phyloP scores from a whole-genome alignment of 2,329 filamentous ascomycete genomes.

The Curvularia hawaiiensis region DNA sequence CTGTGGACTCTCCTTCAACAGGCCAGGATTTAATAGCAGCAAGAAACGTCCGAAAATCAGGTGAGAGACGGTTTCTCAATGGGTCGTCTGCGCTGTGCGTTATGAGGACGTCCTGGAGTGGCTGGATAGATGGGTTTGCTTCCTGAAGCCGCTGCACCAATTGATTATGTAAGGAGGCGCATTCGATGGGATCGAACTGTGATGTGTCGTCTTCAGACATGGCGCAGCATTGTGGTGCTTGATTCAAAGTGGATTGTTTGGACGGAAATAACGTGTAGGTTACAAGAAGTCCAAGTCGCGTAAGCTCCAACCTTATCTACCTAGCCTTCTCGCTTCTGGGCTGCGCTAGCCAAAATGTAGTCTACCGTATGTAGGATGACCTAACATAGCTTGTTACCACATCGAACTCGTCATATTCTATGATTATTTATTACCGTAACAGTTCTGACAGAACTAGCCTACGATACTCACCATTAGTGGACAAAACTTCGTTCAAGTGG shows the following conservation, averaged over 20 bases:
- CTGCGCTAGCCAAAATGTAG: no score
- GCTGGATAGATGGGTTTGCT: constrained; percentile 9
- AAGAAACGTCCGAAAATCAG: constrained; percentile 3
- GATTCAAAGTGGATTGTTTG: constrained; percentile 1
- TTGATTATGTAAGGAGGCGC: constrained; percentile 8
- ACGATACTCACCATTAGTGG: no score
- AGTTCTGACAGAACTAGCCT: no score
- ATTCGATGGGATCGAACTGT: constrained; percentile 6
- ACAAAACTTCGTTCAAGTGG: no score
- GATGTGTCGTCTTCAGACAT: constrained; percentile 2
- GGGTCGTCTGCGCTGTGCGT: constrained; percentile 1
- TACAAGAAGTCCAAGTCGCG: no score
- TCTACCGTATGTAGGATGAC: no score
- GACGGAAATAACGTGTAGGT: constrained; percentile 1
- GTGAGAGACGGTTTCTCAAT: constrained; percentile 7
- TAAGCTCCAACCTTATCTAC: no score
- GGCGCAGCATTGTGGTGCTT: constrained; percentile 3
- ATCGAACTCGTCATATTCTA: no score
- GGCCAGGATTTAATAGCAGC: constrained; percentile 7
- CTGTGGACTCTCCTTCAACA: constrained; percentile 5
- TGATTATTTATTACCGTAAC: no score
- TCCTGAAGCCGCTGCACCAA: constrained; percentile 1
- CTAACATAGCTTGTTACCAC: no score
- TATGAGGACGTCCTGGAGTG: constrained; percentile 5
- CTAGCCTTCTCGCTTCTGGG: no score